Evolutionary conservation across 352 stramenopile species (phyloP).

Genomic region (Pythium utonaiense): DNA sequence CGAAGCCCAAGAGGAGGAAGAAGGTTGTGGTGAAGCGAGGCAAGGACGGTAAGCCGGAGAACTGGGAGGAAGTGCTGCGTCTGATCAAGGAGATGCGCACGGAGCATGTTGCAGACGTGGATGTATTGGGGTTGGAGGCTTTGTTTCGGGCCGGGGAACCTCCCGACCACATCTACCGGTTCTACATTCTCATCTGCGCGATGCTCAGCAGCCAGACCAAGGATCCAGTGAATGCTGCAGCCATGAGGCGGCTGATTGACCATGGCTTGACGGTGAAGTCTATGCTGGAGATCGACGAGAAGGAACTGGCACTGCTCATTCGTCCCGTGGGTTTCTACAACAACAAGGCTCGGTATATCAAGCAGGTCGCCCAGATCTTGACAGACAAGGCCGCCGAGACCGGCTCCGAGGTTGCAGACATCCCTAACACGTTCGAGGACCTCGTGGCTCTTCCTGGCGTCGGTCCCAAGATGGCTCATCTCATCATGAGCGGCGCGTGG

Average conservation of each 20-base stretch:
- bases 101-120: slow-evolving; percentile 61
- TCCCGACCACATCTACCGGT: slow-evolving; percentile 57
- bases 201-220: slow-evolving; percentile 98
- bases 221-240: slow-evolving; percentile 87
- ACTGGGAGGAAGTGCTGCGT: slow-evolving; percentile 54
- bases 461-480: slow-evolving; percentile 96
- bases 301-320: slow-evolving; percentile 88
- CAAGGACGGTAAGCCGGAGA: slow-evolving; percentile 26
- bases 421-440: slow-evolving; percentile 87
- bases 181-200: slow-evolving; percentile 93
- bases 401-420: slow-evolving; percentile 59
- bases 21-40: slow-evolving; percentile 16
- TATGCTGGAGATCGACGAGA: slow-evolving; percentile 81
- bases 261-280: slow-evolving; percentile 82
- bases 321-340: slow-evolving; percentile 94
- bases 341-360: slow-evolving; percentile 96
- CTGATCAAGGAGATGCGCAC: slow-evolving; percentile 72
- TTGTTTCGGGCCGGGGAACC: slow-evolving; percentile 35
- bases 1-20: slow-evolving; percentile 16
- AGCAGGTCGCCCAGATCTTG: slow-evolving; percentile 65
- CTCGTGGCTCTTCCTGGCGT: slow-evolving; percentile 92
- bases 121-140: slow-evolving; percentile 66
- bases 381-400: slow-evolving; percentile 29
- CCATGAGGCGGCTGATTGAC: slow-evolving; percentile 58
- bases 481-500: slow-evolving; percentile 93